Conservation (phyloP, 352 stramenopile species). For the Thalassiosira livingstoniorum region DNA sequence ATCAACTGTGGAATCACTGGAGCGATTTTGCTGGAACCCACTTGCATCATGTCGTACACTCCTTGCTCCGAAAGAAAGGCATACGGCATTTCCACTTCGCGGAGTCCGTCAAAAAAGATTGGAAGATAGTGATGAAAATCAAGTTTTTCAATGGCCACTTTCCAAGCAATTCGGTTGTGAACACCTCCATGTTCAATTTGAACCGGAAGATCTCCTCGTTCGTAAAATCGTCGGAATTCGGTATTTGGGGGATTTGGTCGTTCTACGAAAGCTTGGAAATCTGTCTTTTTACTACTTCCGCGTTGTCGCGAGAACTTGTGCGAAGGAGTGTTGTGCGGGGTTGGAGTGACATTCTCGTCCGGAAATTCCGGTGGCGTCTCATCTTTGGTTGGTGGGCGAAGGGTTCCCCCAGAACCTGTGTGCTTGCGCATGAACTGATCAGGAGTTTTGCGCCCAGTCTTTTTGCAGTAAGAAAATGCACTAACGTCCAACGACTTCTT, state of each 20-base stretch:
- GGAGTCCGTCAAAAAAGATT: conserved; percentile 98
- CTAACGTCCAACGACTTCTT: conserved; percentile 86
- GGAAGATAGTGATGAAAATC: conserved; percentile 99
- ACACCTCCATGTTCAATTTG: conserved; percentile 96
- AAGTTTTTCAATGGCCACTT: conserved; percentile 90
- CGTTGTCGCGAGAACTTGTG: conserved; percentile 25
- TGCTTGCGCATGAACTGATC: conserved; percentile 92
- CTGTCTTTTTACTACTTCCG: conserved; percentile 60
- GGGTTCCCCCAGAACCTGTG: conserved; percentile 90
- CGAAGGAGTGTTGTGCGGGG: no score
- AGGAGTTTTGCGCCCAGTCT: conserved; percentile 88
- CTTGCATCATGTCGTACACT: conserved; percentile 97
- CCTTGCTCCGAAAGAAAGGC: conserved; percentile 95
- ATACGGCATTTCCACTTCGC: conserved; percentile 95
- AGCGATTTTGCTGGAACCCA: conserved; percentile 93
- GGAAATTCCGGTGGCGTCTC: conserved; percentile 49
- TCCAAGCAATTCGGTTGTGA: conserved; percentile 96
- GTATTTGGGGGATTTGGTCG: conserved; percentile 94
- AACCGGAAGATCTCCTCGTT: conserved; percentile 93
- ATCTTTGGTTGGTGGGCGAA: conserved; percentile 43
- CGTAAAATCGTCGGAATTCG: conserved; percentile 85
- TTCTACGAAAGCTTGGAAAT: conserved; percentile 89
- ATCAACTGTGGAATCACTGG: conserved; percentile 97
- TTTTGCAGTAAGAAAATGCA: conserved; percentile 93
- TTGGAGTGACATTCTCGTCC: conserved; percentile 56